Base-by-base conservation (phyloP, 306 rosid genomes). In the Senna siamea region DNA sequence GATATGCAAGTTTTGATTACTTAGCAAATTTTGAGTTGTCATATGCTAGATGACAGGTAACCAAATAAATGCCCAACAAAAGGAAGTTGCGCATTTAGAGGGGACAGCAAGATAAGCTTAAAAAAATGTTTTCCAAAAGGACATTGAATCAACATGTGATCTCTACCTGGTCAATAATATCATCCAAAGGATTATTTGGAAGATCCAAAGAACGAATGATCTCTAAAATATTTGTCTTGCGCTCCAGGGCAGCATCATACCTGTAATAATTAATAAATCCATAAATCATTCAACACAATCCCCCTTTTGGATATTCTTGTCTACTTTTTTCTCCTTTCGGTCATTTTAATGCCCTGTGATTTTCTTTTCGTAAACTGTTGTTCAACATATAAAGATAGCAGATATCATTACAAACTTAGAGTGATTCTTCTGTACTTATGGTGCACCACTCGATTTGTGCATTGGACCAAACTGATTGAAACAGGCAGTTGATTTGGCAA, bases 171-270 rank as follows among this genome's bases (percentile, higher is more conserved):
- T 94, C 99, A 76, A 90, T 83, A 70, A 94, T 88, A 82, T 94
- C 99, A 77, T 94, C 99, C 86, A 94, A 76, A 71, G 99, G 99
- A 81, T 94, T 94, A 76, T 92, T 92, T 41, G 99, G 99, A 80
- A 94, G 97, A 85, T 83, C 85, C 92, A 94, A 82, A 14, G 96
- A 72, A 75, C 99, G 97, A 78, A 94, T 80, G 23, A 89, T 86
- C 76, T 81, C 90, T 84, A 87, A 69, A 50, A 92, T 84, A 59
- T 88, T 83, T 59, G 85, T 84, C 88, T 84, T 94, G 19, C 97
- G 97, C 72, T 84, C 93, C 79, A 82, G 70, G 61, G 99, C 96
- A 4, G 85, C 83, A 60, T 94, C 96, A 79, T 88, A 88, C 95
- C 99, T 94, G 83, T 44, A 40, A 78, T 26, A 26, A 26, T 26